Evolutionary conservation across 192 early-diverging fungal species (phyloP).

Genomic region (Glomus cerebriforme): DNA sequence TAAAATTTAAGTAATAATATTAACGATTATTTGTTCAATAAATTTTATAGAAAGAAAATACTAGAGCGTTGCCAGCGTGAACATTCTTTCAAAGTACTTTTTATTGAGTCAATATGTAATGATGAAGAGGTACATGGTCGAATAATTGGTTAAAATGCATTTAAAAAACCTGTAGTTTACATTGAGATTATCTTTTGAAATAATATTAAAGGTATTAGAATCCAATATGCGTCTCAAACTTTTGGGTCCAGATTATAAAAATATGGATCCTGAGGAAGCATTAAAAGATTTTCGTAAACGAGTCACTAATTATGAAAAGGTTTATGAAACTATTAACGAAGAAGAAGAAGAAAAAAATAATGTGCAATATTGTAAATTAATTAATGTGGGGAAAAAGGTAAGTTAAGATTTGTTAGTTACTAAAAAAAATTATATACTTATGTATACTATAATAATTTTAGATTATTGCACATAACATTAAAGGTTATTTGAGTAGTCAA

Average conservation of each 20-base stretch:
- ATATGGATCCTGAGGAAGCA: constrained; percentile 79
- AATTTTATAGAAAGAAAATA: constrained; percentile 48
- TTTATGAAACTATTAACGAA: constrained; percentile 83
- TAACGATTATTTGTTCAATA: constrained; percentile 44
- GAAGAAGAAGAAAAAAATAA: constrained; percentile 80
- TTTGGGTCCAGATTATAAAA: constrained; percentile 90
- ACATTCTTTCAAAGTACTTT: constrained; percentile 67
- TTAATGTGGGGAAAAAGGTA: constrained; percentile 93
- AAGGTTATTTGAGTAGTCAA: constrained; percentile 90
- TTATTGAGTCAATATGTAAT: constrained; percentile 87
- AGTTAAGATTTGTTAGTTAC: not conserved
- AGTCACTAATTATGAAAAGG: constrained; percentile 89
- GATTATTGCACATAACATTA: constrained; percentile 91
- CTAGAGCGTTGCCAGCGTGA: constrained; percentile 61
- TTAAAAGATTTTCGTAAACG: constrained; percentile 84
- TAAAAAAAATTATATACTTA: not conserved
- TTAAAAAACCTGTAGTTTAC: not conserved
- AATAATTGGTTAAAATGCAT: constrained; percentile 24
- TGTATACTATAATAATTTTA: not conserved
- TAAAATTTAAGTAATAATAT: constrained; percentile 12
- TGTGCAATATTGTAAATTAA: constrained; percentile 91
- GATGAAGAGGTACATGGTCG: constrained; percentile 51
- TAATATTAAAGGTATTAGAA: constrained; percentile 60
- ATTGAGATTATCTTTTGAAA: not conserved
- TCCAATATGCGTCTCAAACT: constrained; percentile 89